Base-by-base conservation (phyloP, 1,284 basidiomycete genomes). In the Coriolopsis trogii region DNA sequence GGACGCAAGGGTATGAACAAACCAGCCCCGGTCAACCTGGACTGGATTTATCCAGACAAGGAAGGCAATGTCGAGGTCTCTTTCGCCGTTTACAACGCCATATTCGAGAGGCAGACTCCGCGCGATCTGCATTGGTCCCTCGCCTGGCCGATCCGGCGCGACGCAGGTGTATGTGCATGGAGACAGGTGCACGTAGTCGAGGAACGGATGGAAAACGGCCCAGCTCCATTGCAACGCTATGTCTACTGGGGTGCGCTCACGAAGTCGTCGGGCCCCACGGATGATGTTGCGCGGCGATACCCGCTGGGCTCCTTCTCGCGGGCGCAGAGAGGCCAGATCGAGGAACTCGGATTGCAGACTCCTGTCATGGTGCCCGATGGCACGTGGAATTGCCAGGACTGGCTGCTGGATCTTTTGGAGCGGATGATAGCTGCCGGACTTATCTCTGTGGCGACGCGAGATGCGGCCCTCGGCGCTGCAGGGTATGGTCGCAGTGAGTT, bases 311-410 rank as follows among this genome's bases (percentile, higher is more conserved):
- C 24, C 4, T 30, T 41, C 23, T 21, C 31, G 16, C 31, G 26
- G 6, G 24, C 21, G 26, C 23, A 16, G 12, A 13, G 46, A 5
- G 3, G n/a, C 33, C 9, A 26, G 33, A 30, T 49, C 15, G 47
- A 49, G 25, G 40, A 30, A 7, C 33, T 49, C 7, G 47, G 40
- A 8, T 26, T 9, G 5, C 13, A 37, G 40, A 42, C 25, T 10
- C 41, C 41, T 5, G 47, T 49, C 16, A 49, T 42, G 47, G 13
- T 21, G 20, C 47, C 39, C 20, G 31, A 42, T 16, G 47, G 33
- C n/a, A 36, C 31, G 12, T 43, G 34, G 41, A 49, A 49, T n/a
- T 49, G 47, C 34, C 47, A 49, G 47, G 41, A 49, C 25, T 49
- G 41, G 47, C 41, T 49, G 12, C 26, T 37, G 9, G 41, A 37